A percentile compares a stretch with the other conserved stretches of the same genome.
Evolutionary conservation across 1,284 basidiomycete species (phyloP).

Genomic region (Inonotus hispidus): DNA sequence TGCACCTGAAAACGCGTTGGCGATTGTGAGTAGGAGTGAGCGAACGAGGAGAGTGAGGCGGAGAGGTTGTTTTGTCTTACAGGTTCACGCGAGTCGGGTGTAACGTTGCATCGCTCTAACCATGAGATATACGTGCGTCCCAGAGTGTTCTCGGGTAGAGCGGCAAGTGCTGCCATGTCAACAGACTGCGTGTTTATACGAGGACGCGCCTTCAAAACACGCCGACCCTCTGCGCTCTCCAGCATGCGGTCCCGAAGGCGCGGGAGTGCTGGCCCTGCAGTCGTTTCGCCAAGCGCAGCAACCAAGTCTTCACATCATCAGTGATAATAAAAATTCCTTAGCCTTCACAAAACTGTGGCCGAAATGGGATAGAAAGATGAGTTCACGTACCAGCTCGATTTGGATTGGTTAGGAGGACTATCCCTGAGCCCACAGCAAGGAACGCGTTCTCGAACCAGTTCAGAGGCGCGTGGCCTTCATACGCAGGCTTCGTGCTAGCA

Average conservation of each 20-base stretch:
- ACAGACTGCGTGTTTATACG: constrained; percentile 76
- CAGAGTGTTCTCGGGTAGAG: constrained; percentile 76
- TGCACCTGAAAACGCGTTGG: constrained; percentile 56
- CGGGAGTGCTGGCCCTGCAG: constrained; percentile 78
- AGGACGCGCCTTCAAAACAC: constrained; percentile 81
- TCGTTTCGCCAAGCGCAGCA: constrained; percentile 87
- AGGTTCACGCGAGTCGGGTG: constrained; percentile 90
- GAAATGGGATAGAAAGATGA: background rate
- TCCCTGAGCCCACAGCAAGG: constrained; percentile 80
- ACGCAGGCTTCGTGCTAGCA: constrained; percentile 29
- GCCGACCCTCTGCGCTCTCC: constrained; percentile 71
- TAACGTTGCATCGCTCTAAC: constrained; percentile 87
- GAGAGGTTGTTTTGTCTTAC: constrained; percentile 40
- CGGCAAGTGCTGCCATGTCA: constrained; percentile 62
- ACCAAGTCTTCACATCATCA: constrained; percentile 69
- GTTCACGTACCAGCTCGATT: constrained; percentile 70
- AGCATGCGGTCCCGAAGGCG: constrained; percentile 79
- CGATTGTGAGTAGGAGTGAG: background rate
- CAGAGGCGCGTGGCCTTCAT: constrained; percentile 79
- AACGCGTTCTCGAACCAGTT: constrained; percentile 80
- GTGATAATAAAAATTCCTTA: background rate
- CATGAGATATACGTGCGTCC: constrained; percentile 88
- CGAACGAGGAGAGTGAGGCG: constrained; percentile 12
- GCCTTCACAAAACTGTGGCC: background rate
- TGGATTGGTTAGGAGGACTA: constrained; percentile 82